Conservation (phyloP, 768 basidiomycete genomes). For the Tulasnella sp. region DNA sequence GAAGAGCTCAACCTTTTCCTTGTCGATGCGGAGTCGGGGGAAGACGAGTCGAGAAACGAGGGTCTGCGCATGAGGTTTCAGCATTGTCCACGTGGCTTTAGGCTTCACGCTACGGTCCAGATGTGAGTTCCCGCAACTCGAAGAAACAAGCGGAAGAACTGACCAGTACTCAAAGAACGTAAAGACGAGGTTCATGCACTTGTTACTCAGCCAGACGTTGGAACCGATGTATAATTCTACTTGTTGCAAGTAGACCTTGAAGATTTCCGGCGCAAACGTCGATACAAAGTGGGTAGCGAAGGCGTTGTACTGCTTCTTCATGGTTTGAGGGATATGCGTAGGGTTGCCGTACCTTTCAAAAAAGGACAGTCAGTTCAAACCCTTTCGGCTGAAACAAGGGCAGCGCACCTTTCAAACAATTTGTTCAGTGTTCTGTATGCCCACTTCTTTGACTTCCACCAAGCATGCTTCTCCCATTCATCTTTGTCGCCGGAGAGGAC, state of each 20-base stretch:
- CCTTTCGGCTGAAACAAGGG: neutral
- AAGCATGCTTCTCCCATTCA: conserved; percentile 63
- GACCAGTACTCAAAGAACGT: conserved; percentile 83
- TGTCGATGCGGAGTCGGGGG: conserved; percentile 72
- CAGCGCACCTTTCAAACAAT: conserved; percentile 55
- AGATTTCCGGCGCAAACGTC: conserved; percentile 73
- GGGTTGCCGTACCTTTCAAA: conserved; percentile 64
- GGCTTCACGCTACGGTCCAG: conserved; percentile 59
- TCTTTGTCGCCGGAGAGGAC: conserved; percentile 60
- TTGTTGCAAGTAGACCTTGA: conserved; percentile 60
- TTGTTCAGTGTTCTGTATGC: conserved; percentile 69
- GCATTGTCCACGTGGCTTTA: conserved; percentile 75
- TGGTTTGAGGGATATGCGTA: conserved; percentile 62
- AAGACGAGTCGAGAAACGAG: conserved; percentile 75
- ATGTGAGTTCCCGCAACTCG: neutral
- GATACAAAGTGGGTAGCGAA: conserved; percentile 72
- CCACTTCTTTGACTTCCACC: conserved; percentile 95
- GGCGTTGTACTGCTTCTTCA: conserved; percentile 52
- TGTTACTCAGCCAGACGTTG: conserved; percentile 68
- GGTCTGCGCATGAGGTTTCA: conserved; percentile 72
- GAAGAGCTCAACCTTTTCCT: conserved; percentile 57
- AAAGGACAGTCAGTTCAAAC: neutral
- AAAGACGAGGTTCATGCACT: conserved; percentile 73
- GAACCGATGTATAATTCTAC: conserved; percentile 62
- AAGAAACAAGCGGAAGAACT: conserved; percentile 20